These are phyloP conservation scores for Uromyces viciae-fabae DNA, from an alignment of 1,284 basidiomycete genomes.

Conservation along the genomic window DNA sequence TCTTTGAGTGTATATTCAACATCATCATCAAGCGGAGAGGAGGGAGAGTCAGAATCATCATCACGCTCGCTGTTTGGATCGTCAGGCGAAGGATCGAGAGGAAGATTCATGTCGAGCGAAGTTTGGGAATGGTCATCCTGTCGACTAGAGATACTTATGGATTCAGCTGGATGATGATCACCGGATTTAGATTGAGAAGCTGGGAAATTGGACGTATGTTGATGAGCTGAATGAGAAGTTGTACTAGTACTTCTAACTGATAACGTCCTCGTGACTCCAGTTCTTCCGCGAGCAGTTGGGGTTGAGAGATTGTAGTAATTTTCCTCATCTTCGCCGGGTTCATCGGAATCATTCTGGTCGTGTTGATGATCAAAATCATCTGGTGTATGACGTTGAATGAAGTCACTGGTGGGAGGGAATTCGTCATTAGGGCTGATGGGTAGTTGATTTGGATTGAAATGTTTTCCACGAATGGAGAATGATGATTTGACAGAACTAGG, in stretches of 20 bases:
- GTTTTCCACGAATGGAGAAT: background rate
- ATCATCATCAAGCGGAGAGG: slow-evolving; percentile 62
- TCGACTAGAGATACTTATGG: background rate
- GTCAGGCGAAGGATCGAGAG: background rate
- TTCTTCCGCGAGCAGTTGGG: slow-evolving; percentile 49
- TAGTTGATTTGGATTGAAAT: background rate
- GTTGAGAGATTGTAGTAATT: slow-evolving; percentile 45
- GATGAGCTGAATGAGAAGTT: slow-evolving; percentile 23
- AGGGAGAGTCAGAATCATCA: background rate
- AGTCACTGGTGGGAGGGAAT: background rate
- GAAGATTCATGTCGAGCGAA: background rate
- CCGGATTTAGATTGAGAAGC: background rate
- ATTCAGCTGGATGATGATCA: background rate
- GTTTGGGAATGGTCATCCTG: background rate
- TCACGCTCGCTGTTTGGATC: background rate
- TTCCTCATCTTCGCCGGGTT: slow-evolving; percentile 46
- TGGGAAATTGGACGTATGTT: background rate
- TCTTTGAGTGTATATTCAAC: slow-evolving; percentile 88
- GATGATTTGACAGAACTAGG: slow-evolving; percentile 6
- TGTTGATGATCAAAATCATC: background rate
- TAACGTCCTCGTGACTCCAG: slow-evolving; percentile 40
- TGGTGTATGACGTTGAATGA: background rate
- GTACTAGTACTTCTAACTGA: slow-evolving; percentile 44
- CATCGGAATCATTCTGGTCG: background rate
- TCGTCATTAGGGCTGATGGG: background rate